Percentiles rank a stretch among this genome's conserved stretches.
Conservation (phyloP, 1,139 yeast genomes). For the Casaregolazyma suthepensis region DNA sequence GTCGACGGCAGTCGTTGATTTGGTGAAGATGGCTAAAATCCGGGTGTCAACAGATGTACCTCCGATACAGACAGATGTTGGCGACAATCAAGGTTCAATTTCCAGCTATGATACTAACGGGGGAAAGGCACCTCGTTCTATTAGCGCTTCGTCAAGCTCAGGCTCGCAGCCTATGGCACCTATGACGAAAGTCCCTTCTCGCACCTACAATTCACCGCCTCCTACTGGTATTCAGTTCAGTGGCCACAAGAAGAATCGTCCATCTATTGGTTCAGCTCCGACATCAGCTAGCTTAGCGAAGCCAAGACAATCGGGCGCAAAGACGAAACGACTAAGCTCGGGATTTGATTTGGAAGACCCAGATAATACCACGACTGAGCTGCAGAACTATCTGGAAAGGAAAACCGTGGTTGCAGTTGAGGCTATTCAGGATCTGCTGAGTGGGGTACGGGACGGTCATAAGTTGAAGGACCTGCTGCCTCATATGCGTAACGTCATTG, state of each 20-base stretch:
- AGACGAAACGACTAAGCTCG: slow-evolving; percentile 6
- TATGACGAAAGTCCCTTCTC: neutral
- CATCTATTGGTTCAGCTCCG: neutral
- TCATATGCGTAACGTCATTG: slow-evolving; percentile 67
- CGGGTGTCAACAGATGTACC: slow-evolving; percentile 15
- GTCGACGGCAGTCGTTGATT: slow-evolving; percentile 66
- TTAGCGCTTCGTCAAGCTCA: neutral
- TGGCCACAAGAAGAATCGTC: neutral
- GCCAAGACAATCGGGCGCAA: neutral
- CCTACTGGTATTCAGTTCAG: neutral
- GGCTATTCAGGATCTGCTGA: slow-evolving; percentile 74
- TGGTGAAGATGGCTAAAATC: slow-evolving; percentile 53
- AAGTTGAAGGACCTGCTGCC: slow-evolving; percentile 68
- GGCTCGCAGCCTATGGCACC: neutral
- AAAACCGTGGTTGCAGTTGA: slow-evolving; percentile 90
- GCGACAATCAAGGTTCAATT: neutral
- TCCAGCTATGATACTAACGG: neutral
- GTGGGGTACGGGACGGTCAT: slow-evolving; percentile 45
- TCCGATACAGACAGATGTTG: slow-evolving; percentile 8
- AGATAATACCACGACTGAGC: slow-evolving; percentile 75
- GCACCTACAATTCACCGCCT: neutral
- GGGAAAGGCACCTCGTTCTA: neutral
- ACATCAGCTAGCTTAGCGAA: neutral
- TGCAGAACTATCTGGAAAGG: slow-evolving; percentile 80
- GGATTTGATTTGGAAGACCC: slow-evolving; percentile 79